These are phyloP conservation scores for Chrysophaeum taylorii DNA, from an alignment of 352 stramenopile species.

Conservation along the genomic window DNA sequence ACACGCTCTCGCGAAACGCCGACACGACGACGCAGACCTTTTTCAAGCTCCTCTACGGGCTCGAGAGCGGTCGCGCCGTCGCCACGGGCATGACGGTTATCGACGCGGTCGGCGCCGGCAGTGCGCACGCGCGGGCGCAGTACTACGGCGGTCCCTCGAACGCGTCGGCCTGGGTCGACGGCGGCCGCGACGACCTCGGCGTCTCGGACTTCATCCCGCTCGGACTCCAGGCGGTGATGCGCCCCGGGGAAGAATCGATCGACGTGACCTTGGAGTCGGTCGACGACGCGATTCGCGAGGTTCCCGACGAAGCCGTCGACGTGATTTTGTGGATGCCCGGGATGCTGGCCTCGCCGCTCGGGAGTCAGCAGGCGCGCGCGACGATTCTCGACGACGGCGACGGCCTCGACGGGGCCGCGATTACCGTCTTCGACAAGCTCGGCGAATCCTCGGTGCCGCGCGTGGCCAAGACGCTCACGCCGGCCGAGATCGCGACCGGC, in stretches of 20 bases:
- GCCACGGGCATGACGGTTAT: slow-evolving; percentile 41
- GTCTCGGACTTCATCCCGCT: slow-evolving; percentile 70
- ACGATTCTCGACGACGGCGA: slow-evolving; percentile 78
- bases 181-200: slow-evolving; percentile 72
- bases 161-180: slow-evolving; percentile 38
- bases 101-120: slow-evolving; percentile 62
- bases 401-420: slow-evolving; percentile 65
- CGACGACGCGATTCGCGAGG: slow-evolving; percentile 73
- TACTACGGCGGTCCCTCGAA: slow-evolving; percentile 73
- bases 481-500: slow-evolving; percentile 30
- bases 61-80: slow-evolving; percentile 31
- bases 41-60: slow-evolving; percentile 42
- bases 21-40: slow-evolving; percentile 57
- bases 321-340: slow-evolving; percentile 75
- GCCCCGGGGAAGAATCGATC: slow-evolving; percentile 29
- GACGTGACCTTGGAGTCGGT: slow-evolving; percentile 69
- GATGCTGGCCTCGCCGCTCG: slow-evolving; percentile 73
- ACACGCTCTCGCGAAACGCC: slow-evolving; percentile 48
- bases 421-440: slow-evolving; percentile 69
- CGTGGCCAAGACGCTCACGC: slow-evolving; percentile 29
- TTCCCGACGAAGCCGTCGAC: slow-evolving; percentile 72
- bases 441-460: slow-evolving; percentile 49
- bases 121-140: slow-evolving; percentile 67
- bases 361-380: slow-evolving; percentile 67
- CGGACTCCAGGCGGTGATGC: slow-evolving; percentile 38